phyloP scores from a whole-genome alignment of 306 rosid species.

The Prunus mume region DNA sequence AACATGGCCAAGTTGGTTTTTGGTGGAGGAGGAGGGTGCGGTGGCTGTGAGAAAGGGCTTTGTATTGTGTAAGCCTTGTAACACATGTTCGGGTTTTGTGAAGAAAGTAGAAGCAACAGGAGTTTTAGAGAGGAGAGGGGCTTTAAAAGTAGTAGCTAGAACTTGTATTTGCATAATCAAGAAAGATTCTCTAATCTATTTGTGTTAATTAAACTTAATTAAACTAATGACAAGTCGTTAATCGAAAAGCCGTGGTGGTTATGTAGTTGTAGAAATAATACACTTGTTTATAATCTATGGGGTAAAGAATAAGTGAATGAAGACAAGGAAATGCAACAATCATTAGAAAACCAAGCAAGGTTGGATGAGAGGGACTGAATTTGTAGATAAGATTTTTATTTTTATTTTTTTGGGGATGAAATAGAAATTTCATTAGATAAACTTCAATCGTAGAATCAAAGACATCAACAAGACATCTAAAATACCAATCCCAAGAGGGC shows the following conservation, averaged over 20 bases:
- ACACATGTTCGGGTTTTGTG: slow-evolving; percentile 1
- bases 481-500: too few species aligned
- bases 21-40: slow-evolving; percentile 24
- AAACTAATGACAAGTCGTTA: slow-evolving; percentile 29
- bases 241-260: slow-evolving; percentile 47
- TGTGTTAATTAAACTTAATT: background rate
- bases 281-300: background rate
- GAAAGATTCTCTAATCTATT: background rate
- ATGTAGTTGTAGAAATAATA: slow-evolving; percentile 22
- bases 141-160: background rate
- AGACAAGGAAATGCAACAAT: slow-evolving; percentile 33
- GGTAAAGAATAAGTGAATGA: slow-evolving; percentile 16
- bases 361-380: slow-evolving; percentile 20
- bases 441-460: too few species aligned
- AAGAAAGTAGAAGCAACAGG: background rate
- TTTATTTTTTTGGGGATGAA: too few species aligned
- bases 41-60: slow-evolving; percentile 18
- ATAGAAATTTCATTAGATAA: too few species aligned
- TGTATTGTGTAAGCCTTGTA: background rate
- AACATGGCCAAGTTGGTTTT: slow-evolving; percentile 49
- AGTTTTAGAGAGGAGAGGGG: background rate
- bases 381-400: slow-evolving; percentile 22
- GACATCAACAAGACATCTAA: too few species aligned
- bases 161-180: background rate
- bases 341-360: background rate